These are phyloP conservation scores for Ogataea siamensis DNA, from an alignment of 805 yeast genomes.

Conservation along the genomic window DNA sequence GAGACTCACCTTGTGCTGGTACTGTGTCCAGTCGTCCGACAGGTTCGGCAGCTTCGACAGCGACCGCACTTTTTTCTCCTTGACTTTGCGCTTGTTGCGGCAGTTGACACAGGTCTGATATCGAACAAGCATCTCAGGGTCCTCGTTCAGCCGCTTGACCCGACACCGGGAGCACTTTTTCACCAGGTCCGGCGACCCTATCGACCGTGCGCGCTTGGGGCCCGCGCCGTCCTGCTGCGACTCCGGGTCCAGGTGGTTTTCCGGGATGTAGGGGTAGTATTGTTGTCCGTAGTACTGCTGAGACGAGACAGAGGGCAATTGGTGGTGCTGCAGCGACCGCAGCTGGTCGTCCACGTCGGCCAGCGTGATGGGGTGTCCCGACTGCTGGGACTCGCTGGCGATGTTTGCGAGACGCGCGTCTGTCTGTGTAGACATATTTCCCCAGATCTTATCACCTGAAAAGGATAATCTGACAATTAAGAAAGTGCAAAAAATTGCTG, in stretches of 20 bases:
- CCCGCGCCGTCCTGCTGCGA: constrained; percentile 3
- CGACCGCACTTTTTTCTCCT: constrained; percentile 29
- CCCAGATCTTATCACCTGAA: constrained; percentile 15
- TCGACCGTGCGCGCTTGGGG: constrained; percentile 12
- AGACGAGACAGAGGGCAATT: constrained; percentile 11
- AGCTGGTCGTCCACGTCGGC: constrained; percentile 28
- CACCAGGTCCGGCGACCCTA: constrained; percentile 18
- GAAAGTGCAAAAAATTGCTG: constrained; percentile 11
- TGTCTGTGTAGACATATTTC: constrained; percentile 16
- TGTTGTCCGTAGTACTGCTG: constrained; percentile 23
- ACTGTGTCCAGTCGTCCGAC: constrained; percentile 34
- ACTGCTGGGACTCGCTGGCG: constrained; percentile 11
- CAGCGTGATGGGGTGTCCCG: constrained; percentile 17
- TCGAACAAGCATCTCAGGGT: constrained; percentile 32
- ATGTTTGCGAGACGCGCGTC: constrained; percentile 10
- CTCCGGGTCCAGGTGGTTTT: constrained; percentile 12
- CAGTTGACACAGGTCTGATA: constrained; percentile 44
- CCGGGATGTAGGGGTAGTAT: constrained; percentile 20
- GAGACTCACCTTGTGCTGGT: constrained; percentile 33
- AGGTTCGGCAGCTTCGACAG: constrained; percentile 36
- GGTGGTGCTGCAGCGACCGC: constrained; percentile 19
- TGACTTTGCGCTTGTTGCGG: constrained; percentile 39
- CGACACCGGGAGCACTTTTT: constrained; percentile 46
- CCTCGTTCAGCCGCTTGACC: constrained; percentile 38
- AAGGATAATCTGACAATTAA: constrained; percentile 15